Conservation (phyloP, 1,139 yeast genomes). For the Diutina sp. region DNA sequence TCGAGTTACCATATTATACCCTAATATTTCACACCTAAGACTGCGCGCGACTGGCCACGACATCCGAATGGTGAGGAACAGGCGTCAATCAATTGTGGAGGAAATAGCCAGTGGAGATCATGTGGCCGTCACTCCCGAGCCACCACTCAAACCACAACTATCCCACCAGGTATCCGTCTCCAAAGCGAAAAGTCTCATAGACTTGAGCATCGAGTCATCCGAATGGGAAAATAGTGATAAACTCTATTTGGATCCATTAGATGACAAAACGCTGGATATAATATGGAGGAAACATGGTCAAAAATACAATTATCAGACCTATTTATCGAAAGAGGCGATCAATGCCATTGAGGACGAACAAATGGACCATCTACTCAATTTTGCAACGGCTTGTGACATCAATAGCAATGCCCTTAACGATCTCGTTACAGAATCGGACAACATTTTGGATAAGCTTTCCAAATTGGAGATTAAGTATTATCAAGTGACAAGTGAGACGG, state of each 20-base stretch:
- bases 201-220: not conserved
- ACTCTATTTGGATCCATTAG: not conserved
- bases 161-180: not conserved
- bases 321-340: not conserved
- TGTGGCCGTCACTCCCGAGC: not conserved
- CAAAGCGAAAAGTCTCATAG: not conserved
- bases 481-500: conserved; percentile 45
- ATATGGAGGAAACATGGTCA: not conserved
- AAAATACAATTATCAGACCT: not conserved
- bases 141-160: not conserved
- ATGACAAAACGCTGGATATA: not conserved
- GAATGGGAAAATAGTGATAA: not conserved
- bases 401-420: conserved; percentile 20
- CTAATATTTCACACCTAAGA: not conserved
- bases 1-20: not conserved
- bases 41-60: not conserved
- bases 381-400: conserved; percentile 25
- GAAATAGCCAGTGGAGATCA: not conserved
- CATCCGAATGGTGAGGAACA: not conserved
- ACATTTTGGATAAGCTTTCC: conserved; percentile 28
- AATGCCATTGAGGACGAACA: not conserved
- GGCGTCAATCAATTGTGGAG: conserved; percentile 1
- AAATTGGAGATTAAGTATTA: conserved; percentile 37
- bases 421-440: conserved; percentile 28
- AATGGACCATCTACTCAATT: conserved; percentile 9